Evolutionary conservation across 371 early-diverging fungal species (phyloP), one percentile per base, ranked within the genome.

Genomic region (Mortierella sp.): DNA sequence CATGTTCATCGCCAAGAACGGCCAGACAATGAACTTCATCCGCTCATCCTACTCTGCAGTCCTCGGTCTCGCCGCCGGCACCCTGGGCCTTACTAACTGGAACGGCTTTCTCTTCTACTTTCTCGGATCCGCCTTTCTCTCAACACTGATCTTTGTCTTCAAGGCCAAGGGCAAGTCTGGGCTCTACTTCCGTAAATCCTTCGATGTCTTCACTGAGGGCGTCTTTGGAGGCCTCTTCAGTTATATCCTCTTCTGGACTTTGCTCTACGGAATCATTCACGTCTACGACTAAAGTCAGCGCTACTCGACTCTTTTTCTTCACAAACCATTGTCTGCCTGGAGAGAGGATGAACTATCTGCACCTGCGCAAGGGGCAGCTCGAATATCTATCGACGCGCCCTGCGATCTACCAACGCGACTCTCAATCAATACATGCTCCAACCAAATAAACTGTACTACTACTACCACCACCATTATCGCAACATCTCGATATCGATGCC

Each of bases 191-290:
- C 86, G 91, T 7, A 70, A 85, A 26, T 84, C 88, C 41, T 80
- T 85, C 58, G 91, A 89, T 74, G 76, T 94, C 26, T 90, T 90
- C 65, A 87, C 90, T 2, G 90, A 93, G 64, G 95, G 94, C 9
- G 90, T 94, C 22, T 63, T 91, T 22, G 92, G 91, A n/a, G 92
- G 92, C n/a, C 80, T 95, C 45, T 87, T 95, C 77, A 91, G 92
- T 44, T 95, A 91, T 81, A 89, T 94, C 64, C 85, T 96, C 71
- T 96, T 96, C 81, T 95, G 95, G 91, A 96, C 96, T n/a, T 85
- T 96, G 67, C 86, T 93, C 31, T 94, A 93, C 67, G 95, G 95
- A 55, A 87, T 95, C 74, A 94, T 95, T 41, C 95, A 95, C 82
- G 88, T 96, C 68, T 96, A 94, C 77, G 93, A 92, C 79, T 92